Conservation (phyloP, 257 asterid genomes). For the Jasminum sambac region DNA sequence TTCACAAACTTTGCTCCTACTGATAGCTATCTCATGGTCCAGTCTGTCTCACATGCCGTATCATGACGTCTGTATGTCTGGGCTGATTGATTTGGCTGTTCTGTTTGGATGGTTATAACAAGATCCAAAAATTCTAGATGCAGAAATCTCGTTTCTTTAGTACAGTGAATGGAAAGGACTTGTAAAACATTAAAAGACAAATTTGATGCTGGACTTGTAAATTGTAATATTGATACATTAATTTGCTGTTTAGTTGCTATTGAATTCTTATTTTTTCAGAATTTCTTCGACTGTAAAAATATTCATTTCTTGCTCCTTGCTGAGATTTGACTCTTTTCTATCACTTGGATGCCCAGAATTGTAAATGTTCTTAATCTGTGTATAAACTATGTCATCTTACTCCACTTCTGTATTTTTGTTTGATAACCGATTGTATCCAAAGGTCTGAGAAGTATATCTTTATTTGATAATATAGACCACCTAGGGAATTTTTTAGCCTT, state of each 20-base stretch:
- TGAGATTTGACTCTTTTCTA: neutral
- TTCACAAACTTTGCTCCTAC: neutral
- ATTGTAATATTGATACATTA: slow-evolving; percentile 2
- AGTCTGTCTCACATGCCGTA: neutral
- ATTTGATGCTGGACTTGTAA: slow-evolving; percentile 7
- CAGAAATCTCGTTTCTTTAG: slow-evolving; percentile 1
- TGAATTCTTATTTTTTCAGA: neutral
- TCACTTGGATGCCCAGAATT: neutral
- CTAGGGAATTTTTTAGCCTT: neutral
- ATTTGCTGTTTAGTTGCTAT: neutral
- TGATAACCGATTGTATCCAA: neutral
- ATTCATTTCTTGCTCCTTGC: neutral
- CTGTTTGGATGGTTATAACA: neutral
- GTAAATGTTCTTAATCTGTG: neutral
- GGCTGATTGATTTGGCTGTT: slow-evolving; percentile 3
- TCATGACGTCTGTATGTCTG: neutral
- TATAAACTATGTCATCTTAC: neutral
- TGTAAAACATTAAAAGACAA: slow-evolving; percentile 1
- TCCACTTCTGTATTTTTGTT: neutral
- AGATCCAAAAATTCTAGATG: neutral
- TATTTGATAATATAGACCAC: neutral
- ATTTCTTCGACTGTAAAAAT: neutral
- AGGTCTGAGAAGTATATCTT: slow-evolving; percentile 9
- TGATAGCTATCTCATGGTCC: neutral
- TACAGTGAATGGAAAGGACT: slow-evolving; percentile 11